Evolutionary conservation across 2,329 filamentous ascomycete genomes (phyloP).

Genomic region (Sclerotinia minor): DNA sequence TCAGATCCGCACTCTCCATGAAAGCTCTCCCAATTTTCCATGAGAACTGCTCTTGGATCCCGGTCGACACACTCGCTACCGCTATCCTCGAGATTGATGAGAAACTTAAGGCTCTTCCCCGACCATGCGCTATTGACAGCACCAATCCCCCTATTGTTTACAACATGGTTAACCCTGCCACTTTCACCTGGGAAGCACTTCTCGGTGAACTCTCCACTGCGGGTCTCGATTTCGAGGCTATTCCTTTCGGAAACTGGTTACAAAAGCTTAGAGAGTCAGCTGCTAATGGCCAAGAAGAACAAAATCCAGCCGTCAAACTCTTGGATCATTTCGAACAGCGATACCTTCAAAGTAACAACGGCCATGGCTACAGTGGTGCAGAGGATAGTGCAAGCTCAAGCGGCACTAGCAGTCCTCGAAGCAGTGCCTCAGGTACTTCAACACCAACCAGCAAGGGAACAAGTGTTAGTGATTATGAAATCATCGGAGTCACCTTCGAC

Average conservation of each 20-base stretch:
- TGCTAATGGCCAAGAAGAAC: slow-evolving; percentile 44
- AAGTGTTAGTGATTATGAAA: slow-evolving; percentile 14
- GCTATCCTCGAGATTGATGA: slow-evolving; percentile 45
- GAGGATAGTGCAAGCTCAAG: slow-evolving; percentile 7
- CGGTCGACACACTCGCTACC: slow-evolving; percentile 48
- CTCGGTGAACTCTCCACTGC: slow-evolving; percentile 50
- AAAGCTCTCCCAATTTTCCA: slow-evolving; percentile 48
- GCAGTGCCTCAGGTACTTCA: slow-evolving; percentile 2
- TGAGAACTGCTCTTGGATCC: slow-evolving; percentile 48
- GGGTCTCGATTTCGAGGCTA: slow-evolving; percentile 48
- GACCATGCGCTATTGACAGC: slow-evolving; percentile 25
- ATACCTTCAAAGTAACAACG: slow-evolving; percentile 22
- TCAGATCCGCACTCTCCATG: slow-evolving; percentile 49
- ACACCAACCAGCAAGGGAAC: slow-evolving; percentile 13
- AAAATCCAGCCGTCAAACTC: slow-evolving; percentile 36
- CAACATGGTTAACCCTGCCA: slow-evolving; percentile 53
- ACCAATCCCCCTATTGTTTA: slow-evolving; percentile 45
- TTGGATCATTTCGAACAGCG: slow-evolving; percentile 26
- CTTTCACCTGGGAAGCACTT: slow-evolving; percentile 51
- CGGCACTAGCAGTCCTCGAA: slow-evolving; percentile 9
- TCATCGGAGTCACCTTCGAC: slow-evolving; percentile 23
- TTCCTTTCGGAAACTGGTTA: slow-evolving; percentile 49
- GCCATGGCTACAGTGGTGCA: slow-evolving; percentile 5
- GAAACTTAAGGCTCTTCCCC: slow-evolving; percentile 27
- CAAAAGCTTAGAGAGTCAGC: slow-evolving; percentile 47